Evolutionary conservation across 441 rosid species (phyloP).

Genomic region (Bocquillonia castaneifolia): DNA sequence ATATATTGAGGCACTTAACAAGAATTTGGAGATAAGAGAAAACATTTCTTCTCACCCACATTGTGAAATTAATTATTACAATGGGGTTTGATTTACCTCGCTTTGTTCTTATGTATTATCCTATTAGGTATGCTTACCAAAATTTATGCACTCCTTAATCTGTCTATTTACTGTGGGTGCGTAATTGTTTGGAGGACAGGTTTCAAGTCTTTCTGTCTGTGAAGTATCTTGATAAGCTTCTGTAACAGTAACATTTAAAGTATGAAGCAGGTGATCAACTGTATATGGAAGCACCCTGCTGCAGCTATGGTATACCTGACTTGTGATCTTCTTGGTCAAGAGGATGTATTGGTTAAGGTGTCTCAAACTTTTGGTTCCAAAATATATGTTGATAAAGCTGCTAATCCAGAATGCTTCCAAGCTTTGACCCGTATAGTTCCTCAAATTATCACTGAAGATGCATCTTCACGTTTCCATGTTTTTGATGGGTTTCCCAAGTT

Average conservation of each 20-base stretch:
- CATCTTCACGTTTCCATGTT: constrained; percentile 60
- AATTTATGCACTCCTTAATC: no score
- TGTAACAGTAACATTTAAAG: background rate
- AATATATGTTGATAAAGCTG: constrained; percentile 59
- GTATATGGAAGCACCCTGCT: constrained; percentile 85
- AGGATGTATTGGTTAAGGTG: constrained; percentile 55
- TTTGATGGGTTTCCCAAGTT: constrained; percentile 69
- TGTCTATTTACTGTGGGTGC: no score
- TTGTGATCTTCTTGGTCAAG: constrained; percentile 79
- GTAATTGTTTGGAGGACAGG: background rate
- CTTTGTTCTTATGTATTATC: no score
- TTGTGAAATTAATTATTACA: background rate
- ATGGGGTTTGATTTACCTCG: background rate
- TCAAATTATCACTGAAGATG: constrained; percentile 57
- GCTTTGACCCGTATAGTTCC: constrained; percentile 49
- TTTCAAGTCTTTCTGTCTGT: background rate
- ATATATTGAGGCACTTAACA: background rate
- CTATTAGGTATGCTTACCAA: no score
- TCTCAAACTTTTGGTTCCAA: constrained; percentile 70
- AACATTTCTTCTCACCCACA: background rate
- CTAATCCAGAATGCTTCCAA: constrained; percentile 43
- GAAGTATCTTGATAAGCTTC: background rate
- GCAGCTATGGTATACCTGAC: constrained; percentile 64
- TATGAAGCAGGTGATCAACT: constrained; percentile 56
- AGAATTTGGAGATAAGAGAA: background rate